These are phyloP conservation scores for Colletotrichum abscissum DNA, from an alignment of 2,329 filamentous ascomycete genomes.

Conservation along the genomic window DNA sequence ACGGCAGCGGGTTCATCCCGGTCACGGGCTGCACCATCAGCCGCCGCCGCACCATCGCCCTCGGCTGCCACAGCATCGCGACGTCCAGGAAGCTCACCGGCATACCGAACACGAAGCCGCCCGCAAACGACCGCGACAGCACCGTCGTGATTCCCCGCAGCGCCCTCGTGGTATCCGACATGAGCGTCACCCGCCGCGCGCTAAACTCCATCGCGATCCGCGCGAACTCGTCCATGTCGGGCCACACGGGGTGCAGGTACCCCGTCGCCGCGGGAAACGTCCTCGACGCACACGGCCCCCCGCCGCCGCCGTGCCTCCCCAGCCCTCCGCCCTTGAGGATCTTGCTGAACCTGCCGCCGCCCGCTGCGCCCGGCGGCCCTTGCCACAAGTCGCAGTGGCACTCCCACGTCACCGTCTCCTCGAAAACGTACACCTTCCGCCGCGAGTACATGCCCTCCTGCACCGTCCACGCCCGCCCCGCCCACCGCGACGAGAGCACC, in stretches of 20 bases:
- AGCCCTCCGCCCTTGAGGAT: slow-evolving; percentile 33
- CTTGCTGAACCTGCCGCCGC: slow-evolving; percentile 39
- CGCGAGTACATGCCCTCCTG: slow-evolving; percentile 56
- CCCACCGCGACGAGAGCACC: slow-evolving; percentile 52
- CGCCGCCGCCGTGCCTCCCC: neutral
- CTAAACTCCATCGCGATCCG: slow-evolving; percentile 57
- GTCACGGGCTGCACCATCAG: slow-evolving; percentile 46
- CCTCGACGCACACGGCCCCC: slow-evolving; percentile 43
- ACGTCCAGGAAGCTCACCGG: slow-evolving; percentile 58
- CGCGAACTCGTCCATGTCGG: slow-evolving; percentile 58
- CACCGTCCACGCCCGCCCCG: slow-evolving; percentile 55
- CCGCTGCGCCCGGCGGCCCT: slow-evolving; percentile 24
- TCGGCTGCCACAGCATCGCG: slow-evolving; percentile 57
- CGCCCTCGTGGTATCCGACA: slow-evolving; percentile 55
- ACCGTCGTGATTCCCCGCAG: slow-evolving; percentile 56
- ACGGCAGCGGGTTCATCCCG: slow-evolving; percentile 46
- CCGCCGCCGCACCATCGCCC: slow-evolving; percentile 54
- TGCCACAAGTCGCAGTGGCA: slow-evolving; percentile 59
- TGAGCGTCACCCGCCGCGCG: slow-evolving; percentile 49
- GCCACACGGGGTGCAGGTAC: slow-evolving; percentile 55
- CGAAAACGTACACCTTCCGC: slow-evolving; percentile 56
- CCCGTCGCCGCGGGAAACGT: slow-evolving; percentile 47
- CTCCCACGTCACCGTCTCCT: slow-evolving; percentile 56
- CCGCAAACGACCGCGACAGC: slow-evolving; percentile 53
- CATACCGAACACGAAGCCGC: slow-evolving; percentile 58